Percentiles rank a stretch among this genome's conserved stretches.
These are phyloP conservation scores for Mycena chlorophos DNA, from an alignment of 768 basidiomycete genomes.

Conservation along the genomic window DNA sequence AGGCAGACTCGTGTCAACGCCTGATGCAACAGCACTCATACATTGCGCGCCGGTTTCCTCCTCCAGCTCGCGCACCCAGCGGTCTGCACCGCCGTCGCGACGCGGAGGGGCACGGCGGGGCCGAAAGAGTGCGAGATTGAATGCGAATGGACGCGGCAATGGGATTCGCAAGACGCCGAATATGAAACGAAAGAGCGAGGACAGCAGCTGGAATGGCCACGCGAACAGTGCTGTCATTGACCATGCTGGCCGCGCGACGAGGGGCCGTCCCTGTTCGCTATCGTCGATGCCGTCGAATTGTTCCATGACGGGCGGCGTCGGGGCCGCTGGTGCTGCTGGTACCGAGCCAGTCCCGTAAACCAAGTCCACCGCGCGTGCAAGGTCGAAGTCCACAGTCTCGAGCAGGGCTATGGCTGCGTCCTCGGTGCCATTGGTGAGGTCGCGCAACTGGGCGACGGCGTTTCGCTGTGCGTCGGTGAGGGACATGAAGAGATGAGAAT, in stretches of 20 bases:
- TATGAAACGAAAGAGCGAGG: slow-evolving; percentile 62
- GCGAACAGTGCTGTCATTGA: slow-evolving; percentile 44
- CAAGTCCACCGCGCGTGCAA: slow-evolving; percentile 63
- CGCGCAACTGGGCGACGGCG: slow-evolving; percentile 31
- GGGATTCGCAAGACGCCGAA: slow-evolving; percentile 69
- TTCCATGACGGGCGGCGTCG: slow-evolving; percentile 1
- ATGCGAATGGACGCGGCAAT: slow-evolving; percentile 55
- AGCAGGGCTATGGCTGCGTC: slow-evolving; percentile 62
- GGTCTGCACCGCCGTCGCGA: slow-evolving; percentile 60
- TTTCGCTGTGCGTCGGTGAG: slow-evolving; percentile 16
- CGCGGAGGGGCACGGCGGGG: slow-evolving; percentile 36
- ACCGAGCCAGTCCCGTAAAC: slow-evolving; percentile 45
- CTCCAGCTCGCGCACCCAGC: slow-evolving; percentile 79
- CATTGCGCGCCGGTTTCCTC: slow-evolving; percentile 80
- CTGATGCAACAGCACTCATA: slow-evolving; percentile 43
- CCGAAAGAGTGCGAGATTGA: slow-evolving; percentile 47
- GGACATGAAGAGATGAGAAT: neutral
- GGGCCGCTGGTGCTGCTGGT: slow-evolving; percentile 10
- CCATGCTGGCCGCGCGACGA: slow-evolving; percentile 33
- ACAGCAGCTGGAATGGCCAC: slow-evolving; percentile 60
- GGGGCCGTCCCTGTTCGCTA: slow-evolving; percentile 22
- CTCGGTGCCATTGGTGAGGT: slow-evolving; percentile 61
- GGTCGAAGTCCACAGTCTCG: slow-evolving; percentile 67
- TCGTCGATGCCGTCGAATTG: slow-evolving; percentile 15
- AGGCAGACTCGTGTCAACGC: slow-evolving; percentile 39